These are phyloP conservation scores for Flaveria sonorensis DNA, from an alignment of 129 eudicot species.

Conservation along the genomic window DNA sequence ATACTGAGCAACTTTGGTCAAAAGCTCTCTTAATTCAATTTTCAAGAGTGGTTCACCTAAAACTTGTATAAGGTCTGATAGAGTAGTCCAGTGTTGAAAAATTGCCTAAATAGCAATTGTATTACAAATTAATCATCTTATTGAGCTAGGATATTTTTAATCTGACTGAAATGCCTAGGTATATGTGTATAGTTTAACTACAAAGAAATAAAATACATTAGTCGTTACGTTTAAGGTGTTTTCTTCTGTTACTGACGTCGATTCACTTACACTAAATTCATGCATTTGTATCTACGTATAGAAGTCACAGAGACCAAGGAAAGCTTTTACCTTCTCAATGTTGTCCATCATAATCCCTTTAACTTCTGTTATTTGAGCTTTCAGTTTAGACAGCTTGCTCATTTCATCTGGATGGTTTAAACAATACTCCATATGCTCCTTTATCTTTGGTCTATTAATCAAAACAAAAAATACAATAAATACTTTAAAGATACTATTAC, in stretches of 20 bases:
- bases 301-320: not conserved
- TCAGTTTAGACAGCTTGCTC: conserved; percentile 92
- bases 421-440: conserved; percentile 98
- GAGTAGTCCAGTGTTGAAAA: too few species aligned
- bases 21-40: not conserved
- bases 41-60: not conserved
- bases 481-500: not conserved
- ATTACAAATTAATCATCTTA: not conserved
- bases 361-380: conserved; percentile 96
- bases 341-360: conserved; percentile 99
- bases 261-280: not conserved
- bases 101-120: too few species aligned
- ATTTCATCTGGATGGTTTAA: conserved; percentile 96
- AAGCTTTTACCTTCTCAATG: conserved; percentile 77
- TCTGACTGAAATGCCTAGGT: not conserved
- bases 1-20: not conserved
- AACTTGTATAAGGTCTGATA: too few species aligned
- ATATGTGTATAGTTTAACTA: not conserved
- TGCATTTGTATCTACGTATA: not conserved
- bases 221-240: not conserved
- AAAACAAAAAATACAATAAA: conserved; percentile 18
- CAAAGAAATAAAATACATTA: not conserved
- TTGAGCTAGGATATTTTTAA: not conserved
- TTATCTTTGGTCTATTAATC: conserved; percentile 73
- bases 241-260: not conserved